Evolutionary conservation across 2,329 filamentous ascomycete genomes (phyloP).

Genomic region (Apiospora rasikravindrae): DNA sequence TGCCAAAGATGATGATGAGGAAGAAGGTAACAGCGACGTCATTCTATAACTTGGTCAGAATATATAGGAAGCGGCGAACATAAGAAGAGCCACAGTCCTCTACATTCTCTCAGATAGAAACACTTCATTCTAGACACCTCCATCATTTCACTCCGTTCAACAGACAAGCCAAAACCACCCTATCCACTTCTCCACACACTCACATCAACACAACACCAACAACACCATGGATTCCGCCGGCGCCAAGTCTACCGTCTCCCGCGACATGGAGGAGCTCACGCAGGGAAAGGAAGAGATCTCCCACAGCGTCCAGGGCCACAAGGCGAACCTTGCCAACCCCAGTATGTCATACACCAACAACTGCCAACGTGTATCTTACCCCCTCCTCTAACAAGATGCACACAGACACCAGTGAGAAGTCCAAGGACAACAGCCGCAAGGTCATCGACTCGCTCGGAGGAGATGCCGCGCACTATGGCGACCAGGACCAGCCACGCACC

Average conservation of each 20-base stretch:
- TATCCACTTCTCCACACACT: neutral
- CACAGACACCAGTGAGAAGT: slow-evolving; percentile 49
- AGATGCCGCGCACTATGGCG: slow-evolving; percentile 48
- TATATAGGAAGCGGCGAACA: neutral
- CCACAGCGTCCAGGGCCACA: slow-evolving; percentile 44
- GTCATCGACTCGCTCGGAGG: slow-evolving; percentile 46
- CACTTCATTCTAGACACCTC: neutral
- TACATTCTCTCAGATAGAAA: neutral
- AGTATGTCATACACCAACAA: slow-evolving; percentile 37
- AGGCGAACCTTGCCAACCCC: slow-evolving; percentile 53
- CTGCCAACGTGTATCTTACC: neutral
- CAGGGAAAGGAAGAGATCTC: slow-evolving; percentile 37
- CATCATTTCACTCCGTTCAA: neutral
- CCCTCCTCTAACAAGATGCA: neutral
- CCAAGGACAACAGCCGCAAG: slow-evolving; percentile 50
- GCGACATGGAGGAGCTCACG: slow-evolving; percentile 47
- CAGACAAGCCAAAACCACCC: neutral
- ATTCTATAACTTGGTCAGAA: neutral
- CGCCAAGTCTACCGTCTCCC: slow-evolving; percentile 45
- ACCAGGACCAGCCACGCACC: slow-evolving; percentile 46
- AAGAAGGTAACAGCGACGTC: neutral
- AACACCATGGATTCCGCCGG: slow-evolving; percentile 43
- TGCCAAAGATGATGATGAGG: neutral
- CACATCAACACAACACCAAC: neutral
- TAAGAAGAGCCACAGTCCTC: neutral